Evolutionary conservation across 2,329 filamentous ascomycete species (phyloP), one percentile per base, ranked within the genome.

Genomic region (Madurella fahalii): DNA sequence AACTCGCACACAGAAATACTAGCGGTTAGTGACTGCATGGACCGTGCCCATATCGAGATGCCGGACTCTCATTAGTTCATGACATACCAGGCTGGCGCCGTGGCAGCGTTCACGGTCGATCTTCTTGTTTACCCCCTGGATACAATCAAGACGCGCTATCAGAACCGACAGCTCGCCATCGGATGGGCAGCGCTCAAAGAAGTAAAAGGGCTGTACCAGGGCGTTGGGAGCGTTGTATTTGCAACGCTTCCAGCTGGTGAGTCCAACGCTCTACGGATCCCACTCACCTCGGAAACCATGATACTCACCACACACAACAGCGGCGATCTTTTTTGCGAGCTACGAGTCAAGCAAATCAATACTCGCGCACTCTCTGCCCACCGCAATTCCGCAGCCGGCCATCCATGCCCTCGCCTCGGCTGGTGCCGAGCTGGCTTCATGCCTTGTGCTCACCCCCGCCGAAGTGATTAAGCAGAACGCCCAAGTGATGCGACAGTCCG

Each of bases 381-480:
- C 69, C 56, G 61, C 65, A 56, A 58, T 90, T 0, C 88, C 89
- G 1, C 76, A 82, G 48, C 84, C 90, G 0, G 61, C 90, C 9
- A 80, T 91, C 52, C 87, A 96, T 67, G 81, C 87, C 5, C 71
- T 81, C 2, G 86, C 90, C 12, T 95, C 90, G 1, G 86, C 84
- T 2, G 72, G 83, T 15, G 92, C 87, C 1, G 92, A 96, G 71
- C 81, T 91, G 62, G 88, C 90, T 2, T 92, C 90, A 5, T 96
- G 92, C 67, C 78, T 90, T 17, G 89, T 96, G 57, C 81, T 96
- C 37, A 93, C 91, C 0, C 92, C 91, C 0, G 90, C 90, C 13
- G 91, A 96, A 69, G 89, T 95, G 8, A 82, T 96, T 59, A 96
- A 96, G 73, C 91, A 95, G 68, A 96, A 96, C 70, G 90, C 92